These are phyloP conservation scores for Pelargonium cotyledonis DNA, from an alignment of 441 rosid genomes.

Conservation along the genomic window DNA sequence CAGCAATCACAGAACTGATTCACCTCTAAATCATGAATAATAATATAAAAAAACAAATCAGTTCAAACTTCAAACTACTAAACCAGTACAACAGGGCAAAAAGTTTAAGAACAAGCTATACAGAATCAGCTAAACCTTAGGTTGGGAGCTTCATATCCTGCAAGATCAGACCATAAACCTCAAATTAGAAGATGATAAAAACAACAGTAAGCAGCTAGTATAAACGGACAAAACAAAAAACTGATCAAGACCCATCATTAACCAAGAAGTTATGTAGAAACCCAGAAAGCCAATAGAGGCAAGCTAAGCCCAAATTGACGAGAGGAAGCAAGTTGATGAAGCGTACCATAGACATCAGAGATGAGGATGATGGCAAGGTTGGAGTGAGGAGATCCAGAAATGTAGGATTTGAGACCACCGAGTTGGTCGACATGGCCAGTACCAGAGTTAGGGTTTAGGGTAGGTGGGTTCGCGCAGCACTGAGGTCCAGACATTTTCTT, in stretches of 20 bases:
- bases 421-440: constrained; percentile 17
- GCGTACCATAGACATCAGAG: constrained; percentile 22
- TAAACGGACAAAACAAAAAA: not conserved
- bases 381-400: constrained; percentile 17
- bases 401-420: constrained; percentile 16
- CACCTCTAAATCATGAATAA: too few species aligned
- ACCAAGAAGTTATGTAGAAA: not conserved
- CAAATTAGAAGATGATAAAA: not conserved
- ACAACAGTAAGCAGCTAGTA: not conserved
- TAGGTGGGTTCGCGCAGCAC: constrained; percentile 26
- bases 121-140: not conserved
- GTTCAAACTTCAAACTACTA: too few species aligned
- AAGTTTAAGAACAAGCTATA: too few species aligned
- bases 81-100: too few species aligned
- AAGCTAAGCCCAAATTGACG: too few species aligned
- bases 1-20: too few species aligned
- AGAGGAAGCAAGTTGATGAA: not conserved
- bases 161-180: not conserved
- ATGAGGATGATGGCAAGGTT: constrained; percentile 20
- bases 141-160: constrained; percentile 1
- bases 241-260: not conserved
- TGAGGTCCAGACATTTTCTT: constrained; percentile 23
- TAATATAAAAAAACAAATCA: too few species aligned
- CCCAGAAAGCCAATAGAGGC: not conserved
- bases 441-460: constrained; percentile 16